phyloP scores from a whole-genome alignment of 345 rosid genomes.

The Hevea brasiliensis region DNA sequence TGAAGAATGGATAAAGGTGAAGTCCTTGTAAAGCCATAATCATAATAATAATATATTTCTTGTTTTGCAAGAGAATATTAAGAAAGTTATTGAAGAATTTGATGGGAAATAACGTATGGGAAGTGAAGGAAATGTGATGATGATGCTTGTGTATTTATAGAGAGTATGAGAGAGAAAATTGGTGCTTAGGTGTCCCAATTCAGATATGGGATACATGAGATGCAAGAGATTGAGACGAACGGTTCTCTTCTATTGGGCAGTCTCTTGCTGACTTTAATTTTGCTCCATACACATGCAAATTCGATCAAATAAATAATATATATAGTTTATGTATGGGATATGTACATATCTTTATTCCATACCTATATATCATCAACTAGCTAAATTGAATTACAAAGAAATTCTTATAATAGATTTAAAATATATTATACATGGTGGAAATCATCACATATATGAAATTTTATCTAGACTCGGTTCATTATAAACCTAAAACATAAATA shows the following conservation, averaged over 20 bases:
- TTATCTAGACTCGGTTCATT: no score
- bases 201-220: constrained; percentile 30
- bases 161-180: not conserved
- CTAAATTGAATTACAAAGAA: no score
- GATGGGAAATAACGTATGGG: constrained; percentile 15
- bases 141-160: constrained; percentile 39
- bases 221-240: constrained; percentile 40
- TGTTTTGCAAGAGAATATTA: not conserved
- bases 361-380: not conserved
- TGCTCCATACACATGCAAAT: not conserved
- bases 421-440: no score
- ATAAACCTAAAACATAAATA: no score
- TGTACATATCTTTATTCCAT: not conserved
- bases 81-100: not conserved
- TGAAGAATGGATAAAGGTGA: not conserved
- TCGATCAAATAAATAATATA: not conserved
- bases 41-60: constrained; percentile 8
- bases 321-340: not conserved
- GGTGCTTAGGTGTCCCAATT: constrained; percentile 15
- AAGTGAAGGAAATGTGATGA: constrained; percentile 15
- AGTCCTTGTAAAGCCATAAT: constrained; percentile 25
- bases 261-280: not conserved
- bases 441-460: no score
- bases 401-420: no score
- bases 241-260: constrained; percentile 21